A percentile compares a stretch with the other conserved stretches of the same genome.
phyloP scores from a whole-genome alignment of 2,329 filamentous ascomycete genomes.

The Talaromyces marneffei region DNA sequence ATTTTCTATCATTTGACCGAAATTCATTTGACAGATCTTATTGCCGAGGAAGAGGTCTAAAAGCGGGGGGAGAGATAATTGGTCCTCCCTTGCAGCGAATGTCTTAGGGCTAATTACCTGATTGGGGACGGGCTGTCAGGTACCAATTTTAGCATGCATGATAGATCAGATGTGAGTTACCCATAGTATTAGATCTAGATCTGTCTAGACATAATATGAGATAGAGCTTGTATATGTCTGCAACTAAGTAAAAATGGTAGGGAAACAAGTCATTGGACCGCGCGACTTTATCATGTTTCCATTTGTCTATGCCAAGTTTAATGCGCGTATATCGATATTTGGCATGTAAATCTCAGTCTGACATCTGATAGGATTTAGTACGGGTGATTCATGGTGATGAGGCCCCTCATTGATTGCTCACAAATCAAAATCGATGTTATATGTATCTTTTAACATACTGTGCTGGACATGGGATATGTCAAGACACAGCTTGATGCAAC shows the following conservation, averaged over 20 bases:
- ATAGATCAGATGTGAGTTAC: background rate
- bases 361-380: background rate
- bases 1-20: background rate
- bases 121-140: background rate
- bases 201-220: background rate
- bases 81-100: slow-evolving; percentile 1
- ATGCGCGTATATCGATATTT: too few relatives aligned
- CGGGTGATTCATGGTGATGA: background rate
- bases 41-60: background rate
- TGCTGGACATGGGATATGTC: background rate
- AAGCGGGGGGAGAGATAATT: background rate
- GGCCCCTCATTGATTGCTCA: background rate
- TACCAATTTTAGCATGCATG: slow-evolving; percentile 3
- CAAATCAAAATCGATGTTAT: background rate
- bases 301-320: background rate
- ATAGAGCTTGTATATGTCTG: background rate
- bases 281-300: background rate
- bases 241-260: background rate
- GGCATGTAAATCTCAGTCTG: background rate
- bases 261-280: background rate
- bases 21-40: background rate
- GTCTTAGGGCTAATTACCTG: slow-evolving; percentile 8
- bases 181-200: background rate
- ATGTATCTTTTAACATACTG: background rate
- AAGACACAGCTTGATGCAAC: background rate